Base-by-base conservation (phyloP, 345 rosid genomes). In the Viola odorata region DNA sequence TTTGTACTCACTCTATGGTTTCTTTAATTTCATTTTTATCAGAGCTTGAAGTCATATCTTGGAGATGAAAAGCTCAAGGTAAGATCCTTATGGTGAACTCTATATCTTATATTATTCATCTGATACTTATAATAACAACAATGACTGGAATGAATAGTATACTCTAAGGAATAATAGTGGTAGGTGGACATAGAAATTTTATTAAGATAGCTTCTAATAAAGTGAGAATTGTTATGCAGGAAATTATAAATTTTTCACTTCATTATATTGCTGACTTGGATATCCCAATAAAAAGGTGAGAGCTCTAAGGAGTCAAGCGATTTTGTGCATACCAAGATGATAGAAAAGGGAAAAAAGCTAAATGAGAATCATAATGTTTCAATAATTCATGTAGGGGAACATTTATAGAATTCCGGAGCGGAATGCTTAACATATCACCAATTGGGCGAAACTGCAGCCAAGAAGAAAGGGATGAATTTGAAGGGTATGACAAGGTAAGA, bases 381-480 rank as follows among this genome's bases (percentile, higher is more conserved):
- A 13, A 38, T 67, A 38, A 50, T 64, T 63, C 54, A 5, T 63
- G 41, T 41, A 94, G 99, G 81, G 99, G 99, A 65, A 94, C 99
- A 59, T 94, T 94, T 65, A 86, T 94, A 51, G 99, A 94, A 70
- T 94, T 94, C 79, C 84, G 97, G 47, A 94, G 81, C 77, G 99
- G 99, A 41, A 94, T 94, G 99, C 68, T 94, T 69, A 94, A 94
- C 69, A 91, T 94, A 61, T 94, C 96, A 60, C 99, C 99, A 23
- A 94, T 94, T 70, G 97, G 99, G 47, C 85, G 92, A 55, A 94
- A 94, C 80, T 94, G 99, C 82, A 94, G 95, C 84, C 99, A 88
- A 75, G 96, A 94, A 81, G 99, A 94, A 84, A 88, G 99, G 73
- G 99, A 86, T 5, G 97, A 94, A 61, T 94, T 88, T 54, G 99